Evolutionary conservation across 2,329 filamentous ascomycete genomes (phyloP).

Genomic region (Pseudohalonectria lignicola): DNA sequence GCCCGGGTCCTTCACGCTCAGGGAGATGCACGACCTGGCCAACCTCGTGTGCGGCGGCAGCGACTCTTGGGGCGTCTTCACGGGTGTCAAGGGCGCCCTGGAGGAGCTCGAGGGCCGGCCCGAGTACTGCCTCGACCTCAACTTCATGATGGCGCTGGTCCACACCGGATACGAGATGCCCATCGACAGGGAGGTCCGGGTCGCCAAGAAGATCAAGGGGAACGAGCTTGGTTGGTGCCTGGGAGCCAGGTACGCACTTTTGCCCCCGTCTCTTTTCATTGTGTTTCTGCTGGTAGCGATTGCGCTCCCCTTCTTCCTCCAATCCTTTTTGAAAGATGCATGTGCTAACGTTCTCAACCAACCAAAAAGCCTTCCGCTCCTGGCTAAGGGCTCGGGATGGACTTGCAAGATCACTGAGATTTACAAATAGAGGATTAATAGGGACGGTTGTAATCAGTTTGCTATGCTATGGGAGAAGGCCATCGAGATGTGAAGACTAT

Average conservation of each 20-base stretch:
- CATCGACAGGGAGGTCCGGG: slow-evolving; percentile 88
- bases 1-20: slow-evolving; percentile 92
- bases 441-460: no score
- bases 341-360: slow-evolving; percentile 20
- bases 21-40: slow-evolving; percentile 79
- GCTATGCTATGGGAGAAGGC: no score
- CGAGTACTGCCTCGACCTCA: slow-evolving; percentile 89
- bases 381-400: slow-evolving; percentile 79
- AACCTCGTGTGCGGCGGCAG: slow-evolving; percentile 75
- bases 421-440: slow-evolving; percentile 17
- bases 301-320: not conserved
- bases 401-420: slow-evolving; percentile 75
- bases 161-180: slow-evolving; percentile 98
- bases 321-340: not conserved
- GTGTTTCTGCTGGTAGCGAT: not conserved
- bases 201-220: slow-evolving; percentile 96
- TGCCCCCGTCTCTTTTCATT: slow-evolving; percentile 20
- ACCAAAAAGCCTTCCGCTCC: slow-evolving; percentile 62
- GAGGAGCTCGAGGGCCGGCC: slow-evolving; percentile 72
- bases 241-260: slow-evolving; percentile 88
- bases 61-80: slow-evolving; percentile 69
- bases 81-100: slow-evolving; percentile 63
- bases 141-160: slow-evolving; percentile 87
- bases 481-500: no score
- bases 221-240: slow-evolving; percentile 98